Conservation (phyloP, 2,329 filamentous ascomycete species). For the Zasmidium citrigriseum region DNA sequence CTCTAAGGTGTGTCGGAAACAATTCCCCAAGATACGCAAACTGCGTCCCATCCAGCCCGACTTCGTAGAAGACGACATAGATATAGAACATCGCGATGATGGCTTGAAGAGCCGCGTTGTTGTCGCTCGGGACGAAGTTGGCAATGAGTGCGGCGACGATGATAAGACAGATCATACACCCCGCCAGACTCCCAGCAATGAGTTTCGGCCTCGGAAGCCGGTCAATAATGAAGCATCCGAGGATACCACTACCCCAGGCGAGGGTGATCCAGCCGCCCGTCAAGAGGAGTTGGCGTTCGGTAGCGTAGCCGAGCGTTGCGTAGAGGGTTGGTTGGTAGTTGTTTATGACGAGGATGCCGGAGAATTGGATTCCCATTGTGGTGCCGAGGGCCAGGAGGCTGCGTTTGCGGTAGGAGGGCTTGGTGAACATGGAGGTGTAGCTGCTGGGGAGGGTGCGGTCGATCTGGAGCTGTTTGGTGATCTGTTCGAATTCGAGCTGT, state of each 20-base stretch:
- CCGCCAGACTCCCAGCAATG: not conserved
- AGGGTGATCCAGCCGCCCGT: constrained; percentile 6
- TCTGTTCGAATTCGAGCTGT: constrained; percentile 1
- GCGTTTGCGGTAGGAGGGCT: constrained; percentile 4
- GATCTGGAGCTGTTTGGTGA: not conserved
- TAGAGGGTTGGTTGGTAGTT: constrained; percentile 9
- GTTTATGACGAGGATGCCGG: constrained; percentile 6
- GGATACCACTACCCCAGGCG: constrained; percentile 2
- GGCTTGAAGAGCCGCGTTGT: constrained; percentile 8
- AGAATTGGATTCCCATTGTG: constrained; percentile 7
- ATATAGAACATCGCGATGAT: constrained; percentile 13
- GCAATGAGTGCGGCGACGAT: constrained; percentile 14
- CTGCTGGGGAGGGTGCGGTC: constrained; percentile 1
- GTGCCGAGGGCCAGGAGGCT: constrained; percentile 4
- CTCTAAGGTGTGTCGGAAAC: constrained; percentile 24
- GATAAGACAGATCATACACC: constrained; percentile 15
- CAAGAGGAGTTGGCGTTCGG: constrained; percentile 4
- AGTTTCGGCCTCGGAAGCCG: constrained; percentile 3
- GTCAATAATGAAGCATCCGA: constrained; percentile 6
- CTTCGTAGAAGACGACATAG: constrained; percentile 13
- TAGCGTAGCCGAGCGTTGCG: constrained; percentile 2
- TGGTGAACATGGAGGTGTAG: constrained; percentile 6
- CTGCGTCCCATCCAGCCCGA: constrained; percentile 8
- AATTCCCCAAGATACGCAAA: constrained; percentile 17
- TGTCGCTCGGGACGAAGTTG: constrained; percentile 7